Percentiles rank a stretch among this genome's conserved stretches.
Conservation (phyloP, 2,329 filamentous ascomycete species). For the Alternaria panax region DNA sequence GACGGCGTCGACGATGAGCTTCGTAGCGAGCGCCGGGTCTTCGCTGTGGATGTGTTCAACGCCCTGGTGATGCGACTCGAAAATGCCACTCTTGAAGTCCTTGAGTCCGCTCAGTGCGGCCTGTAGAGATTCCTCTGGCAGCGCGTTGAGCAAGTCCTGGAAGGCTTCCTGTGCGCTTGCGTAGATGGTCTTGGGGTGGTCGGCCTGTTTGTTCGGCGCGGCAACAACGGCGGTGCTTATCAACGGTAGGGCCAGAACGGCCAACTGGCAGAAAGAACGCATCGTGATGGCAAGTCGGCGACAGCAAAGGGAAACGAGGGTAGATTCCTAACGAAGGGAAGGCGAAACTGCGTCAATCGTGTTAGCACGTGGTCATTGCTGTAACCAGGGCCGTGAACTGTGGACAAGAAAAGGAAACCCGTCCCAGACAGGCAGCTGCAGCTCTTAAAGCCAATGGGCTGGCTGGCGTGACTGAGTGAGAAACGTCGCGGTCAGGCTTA, state of each 20-base stretch:
- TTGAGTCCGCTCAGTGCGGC: slow-evolving; percentile 69
- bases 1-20: slow-evolving; percentile 70
- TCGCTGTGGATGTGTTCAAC: slow-evolving; percentile 68
- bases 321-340: slow-evolving; percentile 14
- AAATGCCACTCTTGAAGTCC: slow-evolving; percentile 73
- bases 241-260: slow-evolving; percentile 43
- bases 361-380: slow-evolving; percentile 30
- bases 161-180: slow-evolving; percentile 54
- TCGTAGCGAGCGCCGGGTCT: slow-evolving; percentile 68
- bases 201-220: slow-evolving; percentile 27
- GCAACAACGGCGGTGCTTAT: slow-evolving; percentile 31
- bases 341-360: slow-evolving; percentile 18
- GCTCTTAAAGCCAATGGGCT: slow-evolving; percentile 5
- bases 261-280: slow-evolving; percentile 41
- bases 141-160: slow-evolving; percentile 62
- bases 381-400: slow-evolving; percentile 6
- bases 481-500: slow-evolving; percentile 19
- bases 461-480: slow-evolving; percentile 12
- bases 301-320: slow-evolving; percentile 5
- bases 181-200: slow-evolving; percentile 30
- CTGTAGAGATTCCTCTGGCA: slow-evolving; percentile 69
- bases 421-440: slow-evolving; percentile 1
- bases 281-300: slow-evolving; percentile 27
- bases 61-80: slow-evolving; percentile 68
- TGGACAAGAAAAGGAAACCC: slow-evolving; percentile 11